Base-by-base conservation (phyloP, 75 land plant species). In the Cryptomeria japonica region DNA sequence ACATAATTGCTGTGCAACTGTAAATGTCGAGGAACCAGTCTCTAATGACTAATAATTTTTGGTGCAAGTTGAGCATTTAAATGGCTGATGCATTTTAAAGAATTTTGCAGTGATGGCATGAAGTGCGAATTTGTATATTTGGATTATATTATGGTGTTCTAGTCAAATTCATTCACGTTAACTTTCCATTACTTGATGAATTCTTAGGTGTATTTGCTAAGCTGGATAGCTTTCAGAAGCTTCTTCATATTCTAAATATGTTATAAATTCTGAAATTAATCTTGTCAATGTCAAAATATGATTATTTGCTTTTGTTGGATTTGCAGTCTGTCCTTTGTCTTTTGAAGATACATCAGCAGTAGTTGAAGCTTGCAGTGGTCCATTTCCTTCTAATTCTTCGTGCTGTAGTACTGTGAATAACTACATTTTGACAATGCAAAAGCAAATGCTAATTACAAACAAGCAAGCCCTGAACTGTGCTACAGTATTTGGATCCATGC, bases 371-470 rank as follows among this genome's bases (percentile, higher is more conserved):
- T 98, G 99, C 83, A 90, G 91, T 44, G 93, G 94, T 85, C 19
- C 86, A 9, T 87, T 91, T 85, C 93, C 96, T 80, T 92, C 96
- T 12, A 96, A 93, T 87, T 89, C 89, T 39, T 92, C 99, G 3
- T 98, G 99, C 87, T 98, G 99, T 89, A 93, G 90, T 80, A 93
- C 96, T 58, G 92, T 98, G 86, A 93, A 96, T 88, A 88, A 92
- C 88, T 98, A 97, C 89, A 93, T 98, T 84, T 90, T 91, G 32
- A 92, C 89, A 36, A 86, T 96, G 87, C 99, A 97, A 89, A 95
- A 94, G 87, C 99, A 98, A 86, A 97, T 95, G 96, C 89, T 98
- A 46, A 95, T 98, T 84, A 98, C 99, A 80, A 98, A 98, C 88
- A 90, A 90, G 86, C 99, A 98, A 89, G 99, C 99, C 14, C 92